Evolutionary conservation across 2,329 filamentous ascomycete genomes (phyloP).

Genomic region (Periconia digitata): DNA sequence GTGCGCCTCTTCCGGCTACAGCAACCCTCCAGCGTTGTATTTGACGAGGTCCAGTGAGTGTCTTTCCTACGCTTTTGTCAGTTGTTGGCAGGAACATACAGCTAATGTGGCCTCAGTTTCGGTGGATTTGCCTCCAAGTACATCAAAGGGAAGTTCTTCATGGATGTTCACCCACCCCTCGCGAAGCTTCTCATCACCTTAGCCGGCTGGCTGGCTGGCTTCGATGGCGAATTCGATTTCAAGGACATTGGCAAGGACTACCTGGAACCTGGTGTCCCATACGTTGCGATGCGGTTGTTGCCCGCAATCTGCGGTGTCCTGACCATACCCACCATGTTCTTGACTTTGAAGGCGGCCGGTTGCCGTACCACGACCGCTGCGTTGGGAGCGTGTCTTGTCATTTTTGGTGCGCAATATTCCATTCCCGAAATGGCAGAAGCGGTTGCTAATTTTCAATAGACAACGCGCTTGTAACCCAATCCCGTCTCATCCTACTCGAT

Average conservation of each 20-base stretch:
- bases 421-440: not conserved
- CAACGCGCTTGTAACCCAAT: constrained; percentile 93
- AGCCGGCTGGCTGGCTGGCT: constrained; percentile 91
- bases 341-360: constrained; percentile 87
- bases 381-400: constrained; percentile 81
- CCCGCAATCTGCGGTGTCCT: constrained; percentile 87
- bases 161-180: constrained; percentile 98
- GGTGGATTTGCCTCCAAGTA: constrained; percentile 98
- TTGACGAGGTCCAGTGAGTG: constrained; percentile 97
- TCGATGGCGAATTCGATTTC: constrained; percentile 95
- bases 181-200: constrained; percentile 96
- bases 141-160: constrained; percentile 99
- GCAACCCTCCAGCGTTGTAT: constrained; percentile 93
- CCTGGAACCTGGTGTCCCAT: constrained; percentile 88
- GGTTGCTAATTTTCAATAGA: constrained; percentile 56
- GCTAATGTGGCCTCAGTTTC: constrained; percentile 63
- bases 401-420: constrained; percentile 68
- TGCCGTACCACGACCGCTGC: constrained; percentile 84
- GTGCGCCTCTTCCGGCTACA: constrained; percentile 95
- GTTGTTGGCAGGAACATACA: not conserved
- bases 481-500: constrained; percentile 91
- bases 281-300: constrained; percentile 95
- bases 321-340: constrained; percentile 87
- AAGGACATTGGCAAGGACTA: constrained; percentile 99
- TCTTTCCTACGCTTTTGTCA: constrained; percentile 43